Percentiles rank a stretch among this genome's conserved stretches.
Conservation (phyloP, 129 eudicot species). For the Flaveria trinervia region DNA sequence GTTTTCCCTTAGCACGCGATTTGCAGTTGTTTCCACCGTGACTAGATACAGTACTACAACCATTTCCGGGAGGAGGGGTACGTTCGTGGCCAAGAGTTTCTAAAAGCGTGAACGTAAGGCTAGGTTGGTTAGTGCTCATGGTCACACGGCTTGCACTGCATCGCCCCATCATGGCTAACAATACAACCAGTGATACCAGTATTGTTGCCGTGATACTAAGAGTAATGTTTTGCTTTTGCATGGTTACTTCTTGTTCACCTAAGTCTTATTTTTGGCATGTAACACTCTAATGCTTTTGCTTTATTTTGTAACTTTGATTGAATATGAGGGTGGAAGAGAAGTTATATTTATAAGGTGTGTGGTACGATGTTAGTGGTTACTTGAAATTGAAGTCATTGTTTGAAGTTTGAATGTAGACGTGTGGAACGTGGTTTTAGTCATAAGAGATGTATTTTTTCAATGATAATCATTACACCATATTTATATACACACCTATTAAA, state of each 20-base stretch:
- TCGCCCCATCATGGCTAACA: conserved; percentile 16
- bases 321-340: conserved; percentile 4
- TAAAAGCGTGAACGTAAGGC: not conserved
- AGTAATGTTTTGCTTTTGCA: conserved; percentile 20
- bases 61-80: conserved; percentile 24
- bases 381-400: not conserved
- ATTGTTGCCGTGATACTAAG: not conserved
- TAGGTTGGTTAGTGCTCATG: conserved; percentile 12
- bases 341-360: conserved; percentile 12
- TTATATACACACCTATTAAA: no score
- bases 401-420: conserved; percentile 23
- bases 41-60: conserved; percentile 14
- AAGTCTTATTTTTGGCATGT: conserved; percentile 7
- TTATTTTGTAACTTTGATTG: not conserved
- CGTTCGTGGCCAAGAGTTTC: conserved; percentile 14
- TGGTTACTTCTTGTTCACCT: conserved; percentile 19
- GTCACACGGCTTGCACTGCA: not conserved
- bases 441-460: not conserved
- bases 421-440: conserved; percentile 8
- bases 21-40: conserved; percentile 15
- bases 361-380: not conserved
- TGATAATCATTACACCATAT: no score
- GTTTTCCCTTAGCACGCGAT: not conserved
- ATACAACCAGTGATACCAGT: conserved; percentile 15
- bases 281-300: not conserved